Evolutionary conservation across 2,329 filamentous ascomycete genomes (phyloP).

Genomic region (Cladosporium sp.): DNA sequence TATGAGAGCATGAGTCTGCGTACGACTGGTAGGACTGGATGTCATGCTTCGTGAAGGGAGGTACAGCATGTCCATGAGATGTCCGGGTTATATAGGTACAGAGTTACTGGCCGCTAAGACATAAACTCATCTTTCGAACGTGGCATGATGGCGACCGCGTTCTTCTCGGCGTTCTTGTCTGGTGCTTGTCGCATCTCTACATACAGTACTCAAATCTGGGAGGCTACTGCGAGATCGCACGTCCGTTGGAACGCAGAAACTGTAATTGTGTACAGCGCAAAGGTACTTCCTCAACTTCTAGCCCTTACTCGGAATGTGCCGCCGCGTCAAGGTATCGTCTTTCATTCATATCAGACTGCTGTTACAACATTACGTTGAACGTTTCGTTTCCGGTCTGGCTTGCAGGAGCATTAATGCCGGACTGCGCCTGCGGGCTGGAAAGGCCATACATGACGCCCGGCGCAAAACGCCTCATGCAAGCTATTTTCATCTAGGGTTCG

Average conservation of each 20-base stretch:
- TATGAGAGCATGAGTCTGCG: neutral
- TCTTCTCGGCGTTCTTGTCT: neutral
- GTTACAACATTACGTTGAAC: neutral
- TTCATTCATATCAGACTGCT: neutral
- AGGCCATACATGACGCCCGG: neutral
- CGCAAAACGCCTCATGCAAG: conserved; percentile 8
- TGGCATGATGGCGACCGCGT: neutral
- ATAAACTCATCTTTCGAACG: neutral
- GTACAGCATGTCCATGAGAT: neutral
- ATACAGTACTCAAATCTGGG: neutral
- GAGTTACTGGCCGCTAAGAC: neutral
- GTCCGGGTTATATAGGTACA: neutral
- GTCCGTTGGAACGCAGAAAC: neutral
- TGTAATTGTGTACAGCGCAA: neutral
- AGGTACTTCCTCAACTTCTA: neutral
- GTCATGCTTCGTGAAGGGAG: neutral
- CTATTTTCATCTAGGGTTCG: neutral
- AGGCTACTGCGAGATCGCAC: neutral
- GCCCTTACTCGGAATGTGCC: neutral
- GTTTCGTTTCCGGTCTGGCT: neutral
- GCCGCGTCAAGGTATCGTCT: neutral
- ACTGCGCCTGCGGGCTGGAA: neutral
- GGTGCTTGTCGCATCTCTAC: neutral
- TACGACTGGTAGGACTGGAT: neutral
- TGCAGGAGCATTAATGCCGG: conserved; percentile 3